A percentile compares a stretch with the other conserved stretches of the same genome.
These are phyloP conservation scores for Candida sithepensis DNA, from an alignment of 805 yeast genomes.

Conservation along the genomic window DNA sequence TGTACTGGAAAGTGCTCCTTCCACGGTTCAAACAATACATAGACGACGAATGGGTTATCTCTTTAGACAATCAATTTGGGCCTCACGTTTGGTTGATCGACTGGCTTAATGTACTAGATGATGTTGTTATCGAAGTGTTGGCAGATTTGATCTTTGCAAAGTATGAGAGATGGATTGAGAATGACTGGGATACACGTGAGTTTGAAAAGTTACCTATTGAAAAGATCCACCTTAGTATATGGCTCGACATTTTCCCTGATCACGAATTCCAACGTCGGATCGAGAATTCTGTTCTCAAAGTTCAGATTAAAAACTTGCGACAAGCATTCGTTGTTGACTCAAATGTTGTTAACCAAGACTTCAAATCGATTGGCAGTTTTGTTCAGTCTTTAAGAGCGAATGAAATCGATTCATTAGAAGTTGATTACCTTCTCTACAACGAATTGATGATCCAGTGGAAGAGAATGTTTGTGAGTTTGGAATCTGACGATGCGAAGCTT, in stretches of 20 bases:
- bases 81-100: conserved; percentile 27
- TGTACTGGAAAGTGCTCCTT: conserved; percentile 30
- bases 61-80: conserved; percentile 6
- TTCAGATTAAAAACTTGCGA: conserved; percentile 42
- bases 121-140: conserved; percentile 13
- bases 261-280: conserved; percentile 17
- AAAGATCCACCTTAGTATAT: conserved; percentile 23
- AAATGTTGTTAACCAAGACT: neutral
- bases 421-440: conserved; percentile 18
- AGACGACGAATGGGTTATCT: conserved; percentile 32
- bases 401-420: conserved; percentile 4
- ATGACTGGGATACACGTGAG: conserved; percentile 16
- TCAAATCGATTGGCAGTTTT: conserved; percentile 4
- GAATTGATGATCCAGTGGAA: conserved; percentile 18
- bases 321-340: neutral
- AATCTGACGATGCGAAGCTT: conserved; percentile 1
- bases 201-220: conserved; percentile 5
- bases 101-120: conserved; percentile 21
- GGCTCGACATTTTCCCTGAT: conserved; percentile 33
- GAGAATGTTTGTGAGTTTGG: conserved; percentile 2
- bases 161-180: conserved; percentile 20
- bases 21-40: conserved; percentile 37
- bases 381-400: conserved; percentile 6
- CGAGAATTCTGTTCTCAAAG: conserved; percentile 44
- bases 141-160: conserved; percentile 11